Evolutionary conservation across 2,329 filamentous ascomycete genomes (phyloP), one percentile per base, ranked within the genome.

Genomic region (Colletotrichum viniferum): DNA sequence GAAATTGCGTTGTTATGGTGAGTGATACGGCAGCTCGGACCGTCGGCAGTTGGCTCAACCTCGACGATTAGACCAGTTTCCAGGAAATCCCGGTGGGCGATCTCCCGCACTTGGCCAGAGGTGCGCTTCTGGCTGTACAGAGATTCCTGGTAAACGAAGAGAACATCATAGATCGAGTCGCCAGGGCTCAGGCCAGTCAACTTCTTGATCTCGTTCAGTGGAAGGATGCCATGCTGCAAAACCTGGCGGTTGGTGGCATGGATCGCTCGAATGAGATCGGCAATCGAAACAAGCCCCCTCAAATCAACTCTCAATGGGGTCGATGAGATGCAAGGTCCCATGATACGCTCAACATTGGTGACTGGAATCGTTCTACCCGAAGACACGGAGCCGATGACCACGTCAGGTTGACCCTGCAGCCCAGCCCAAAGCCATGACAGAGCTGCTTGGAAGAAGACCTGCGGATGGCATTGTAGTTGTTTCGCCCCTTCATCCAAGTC

Each of bases 61-160:
- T 98, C 96, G 8, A 98, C 81, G 4, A 96, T 89, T 2, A 97
- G 81, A 71, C 91, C 92, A 56, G 95, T 96, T 81, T 98, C 96
- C 8, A 97, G 86, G 26, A 91, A 90, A 81, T 98, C 96, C 7
- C 88, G 83, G 68, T 94, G 92, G 30, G 89, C 88, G 0, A 90
- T 81, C 70, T 95, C 87, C 12, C 80, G 82, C 0, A 96, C 85
- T 3, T 81, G 43, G 4, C 83, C 78, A 2, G 77, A 75, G 1
- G 58, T 36, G 34, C 77, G 21, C 56, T 67, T 66, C 30, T 77
- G 79, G 78, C 79, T 85, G 80, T 86, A 84, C 2, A 94, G 85
- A 0, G 93, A 94, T 80, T 98, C 93, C 79, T 98, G 96, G 88
- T 96, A 98, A 0, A 96, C 92, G 79, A 98, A 93, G 0, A 98